Percentiles rank a stretch among this genome's conserved stretches.
These are phyloP conservation scores for Thalassiosira gravida DNA, from an alignment of 352 stramenopile species.

Conservation along the genomic window DNA sequence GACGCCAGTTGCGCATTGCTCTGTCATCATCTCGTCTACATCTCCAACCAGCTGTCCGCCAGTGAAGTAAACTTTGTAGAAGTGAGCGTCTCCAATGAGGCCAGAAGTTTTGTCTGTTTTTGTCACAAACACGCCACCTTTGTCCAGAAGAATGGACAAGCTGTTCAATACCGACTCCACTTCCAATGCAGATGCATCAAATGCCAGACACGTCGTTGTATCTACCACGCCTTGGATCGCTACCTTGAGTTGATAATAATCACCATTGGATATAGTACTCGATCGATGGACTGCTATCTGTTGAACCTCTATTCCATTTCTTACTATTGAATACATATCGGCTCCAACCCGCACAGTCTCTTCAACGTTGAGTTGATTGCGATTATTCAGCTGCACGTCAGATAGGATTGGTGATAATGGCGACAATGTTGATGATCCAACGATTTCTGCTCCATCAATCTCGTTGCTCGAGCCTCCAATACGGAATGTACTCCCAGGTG, in stretches of 20 bases:
- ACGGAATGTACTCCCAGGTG: constrained; percentile 81
- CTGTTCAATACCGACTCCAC: constrained; percentile 72
- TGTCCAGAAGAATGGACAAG: constrained; percentile 51
- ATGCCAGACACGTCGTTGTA: constrained; percentile 70
- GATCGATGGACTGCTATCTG: constrained; percentile 58
- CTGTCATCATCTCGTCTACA: constrained; percentile 77
- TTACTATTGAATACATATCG: constrained; percentile 88
- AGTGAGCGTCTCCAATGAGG: constrained; percentile 81
- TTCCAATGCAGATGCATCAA: constrained; percentile 63
- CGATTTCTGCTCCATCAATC: constrained; percentile 55
- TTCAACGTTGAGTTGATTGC: constrained; percentile 83
- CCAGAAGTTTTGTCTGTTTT: constrained; percentile 54
- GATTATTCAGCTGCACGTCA: constrained; percentile 63
- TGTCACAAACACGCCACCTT: constrained; percentile 60
- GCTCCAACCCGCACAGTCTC: constrained; percentile 90
- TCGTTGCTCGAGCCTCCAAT: constrained; percentile 68
- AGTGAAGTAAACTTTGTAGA: constrained; percentile 92
- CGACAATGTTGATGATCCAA: constrained; percentile 51
- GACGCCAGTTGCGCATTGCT: constrained; percentile 38
- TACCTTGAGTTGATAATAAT: constrained; percentile 68
- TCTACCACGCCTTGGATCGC: constrained; percentile 46
- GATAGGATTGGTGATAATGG: constrained; percentile 50
- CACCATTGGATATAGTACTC: constrained; percentile 28
- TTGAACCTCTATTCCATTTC: constrained; percentile 91
- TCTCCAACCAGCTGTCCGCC: constrained; percentile 88